These are phyloP conservation scores for Thuja plicata DNA, from an alignment of 83 land plant genomes.

Conservation along the genomic window DNA sequence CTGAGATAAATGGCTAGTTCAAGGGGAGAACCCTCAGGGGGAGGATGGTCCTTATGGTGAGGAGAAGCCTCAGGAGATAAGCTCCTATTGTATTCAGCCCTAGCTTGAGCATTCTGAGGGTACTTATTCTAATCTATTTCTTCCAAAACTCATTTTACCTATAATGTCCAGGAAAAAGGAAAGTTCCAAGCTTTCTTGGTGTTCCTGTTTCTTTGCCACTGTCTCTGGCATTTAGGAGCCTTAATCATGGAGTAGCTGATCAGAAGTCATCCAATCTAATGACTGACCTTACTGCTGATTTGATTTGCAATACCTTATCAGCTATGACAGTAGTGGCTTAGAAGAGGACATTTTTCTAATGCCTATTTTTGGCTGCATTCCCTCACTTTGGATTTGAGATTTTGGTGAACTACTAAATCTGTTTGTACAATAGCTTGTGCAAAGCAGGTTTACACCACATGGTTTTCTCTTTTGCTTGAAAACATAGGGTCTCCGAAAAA, in stretches of 20 bases:
- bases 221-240: background rate
- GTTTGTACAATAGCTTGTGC: background rate
- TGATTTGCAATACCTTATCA: background rate
- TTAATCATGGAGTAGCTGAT: background rate
- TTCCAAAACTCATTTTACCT: too few species aligned
- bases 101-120: too few species aligned
- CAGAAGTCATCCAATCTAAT: background rate
- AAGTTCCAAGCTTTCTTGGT: background rate
- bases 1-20: too few species aligned
- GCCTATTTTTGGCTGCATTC: background rate
- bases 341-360: background rate
- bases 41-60: too few species aligned
- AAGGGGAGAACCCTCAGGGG: too few species aligned
- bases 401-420: background rate
- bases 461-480: background rate
- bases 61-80: too few species aligned
- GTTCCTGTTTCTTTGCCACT: background rate
- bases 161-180: background rate
- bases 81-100: too few species aligned
- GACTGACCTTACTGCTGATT: background rate
- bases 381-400: background rate
- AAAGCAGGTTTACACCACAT: background rate
- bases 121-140: too few species aligned
- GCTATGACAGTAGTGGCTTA: background rate
- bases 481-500: background rate